phyloP scores from a whole-genome alignment of 1,139 yeast species.

The Candida neerlandica region DNA sequence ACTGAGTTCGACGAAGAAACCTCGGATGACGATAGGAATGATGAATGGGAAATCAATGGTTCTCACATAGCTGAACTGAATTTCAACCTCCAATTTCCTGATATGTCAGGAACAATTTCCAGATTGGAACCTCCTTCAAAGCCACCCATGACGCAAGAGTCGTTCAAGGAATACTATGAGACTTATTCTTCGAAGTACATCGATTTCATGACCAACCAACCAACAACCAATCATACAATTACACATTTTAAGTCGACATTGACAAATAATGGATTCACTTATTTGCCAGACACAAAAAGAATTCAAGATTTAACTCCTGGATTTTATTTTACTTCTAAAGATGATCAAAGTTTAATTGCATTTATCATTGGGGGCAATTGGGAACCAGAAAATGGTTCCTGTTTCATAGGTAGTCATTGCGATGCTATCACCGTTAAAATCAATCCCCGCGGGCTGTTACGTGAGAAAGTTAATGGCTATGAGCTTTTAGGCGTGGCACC shows the following conservation, averaged over 20 bases:
- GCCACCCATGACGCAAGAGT: constrained; percentile 2
- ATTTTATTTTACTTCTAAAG: constrained; percentile 55
- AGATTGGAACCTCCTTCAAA: neutral
- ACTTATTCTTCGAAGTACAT: constrained; percentile 52
- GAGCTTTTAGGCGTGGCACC: constrained; percentile 68
- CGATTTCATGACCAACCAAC: constrained; percentile 59
- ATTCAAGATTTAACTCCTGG: constrained; percentile 38
- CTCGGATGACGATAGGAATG: neutral
- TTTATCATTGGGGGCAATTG: constrained; percentile 60
- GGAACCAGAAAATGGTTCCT: constrained; percentile 58
- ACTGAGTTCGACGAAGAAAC: neutral
- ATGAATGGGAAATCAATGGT: neutral
- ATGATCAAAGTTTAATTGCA: constrained; percentile 58
- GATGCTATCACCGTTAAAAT: constrained; percentile 60
- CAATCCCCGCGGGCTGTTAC: constrained; percentile 43
- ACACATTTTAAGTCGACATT: constrained; percentile 44
- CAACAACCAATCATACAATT: constrained; percentile 66
- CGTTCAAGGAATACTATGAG: constrained; percentile 27
- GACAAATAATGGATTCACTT: constrained; percentile 53
- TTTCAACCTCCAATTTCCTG: constrained; percentile 3
- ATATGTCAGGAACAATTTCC: constrained; percentile 3
- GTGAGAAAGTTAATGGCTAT: constrained; percentile 55
- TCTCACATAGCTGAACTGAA: neutral
- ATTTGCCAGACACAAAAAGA: constrained; percentile 51
- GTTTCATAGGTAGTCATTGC: constrained; percentile 61